Evolutionary conservation across 148 eudicot species (phyloP).

Genomic region (Silene conica): DNA sequence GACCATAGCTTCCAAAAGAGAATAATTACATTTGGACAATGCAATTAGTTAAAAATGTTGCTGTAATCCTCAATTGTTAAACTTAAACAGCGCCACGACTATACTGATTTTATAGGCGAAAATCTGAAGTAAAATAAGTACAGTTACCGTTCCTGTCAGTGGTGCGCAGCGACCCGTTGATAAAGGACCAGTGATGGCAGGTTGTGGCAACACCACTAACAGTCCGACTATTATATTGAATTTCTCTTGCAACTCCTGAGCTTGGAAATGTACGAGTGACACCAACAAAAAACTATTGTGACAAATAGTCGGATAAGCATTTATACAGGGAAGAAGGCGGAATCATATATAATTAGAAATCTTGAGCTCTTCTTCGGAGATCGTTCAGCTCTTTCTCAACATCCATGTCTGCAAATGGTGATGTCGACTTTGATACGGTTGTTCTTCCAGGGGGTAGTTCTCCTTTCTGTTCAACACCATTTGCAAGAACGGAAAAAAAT

Average conservation of each 20-base stretch:
- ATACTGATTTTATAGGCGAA: no score
- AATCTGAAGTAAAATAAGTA: no score
- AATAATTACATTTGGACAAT: no score
- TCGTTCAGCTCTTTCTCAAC: constrained; percentile 82
- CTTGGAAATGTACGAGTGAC: constrained; percentile 9
- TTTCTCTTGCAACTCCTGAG: constrained; percentile 3
- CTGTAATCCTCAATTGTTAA: no score
- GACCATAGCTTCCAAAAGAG: no score
- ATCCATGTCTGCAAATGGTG: constrained; percentile 55
- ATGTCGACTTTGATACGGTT: constrained; percentile 35
- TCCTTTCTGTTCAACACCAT: constrained; percentile 51
- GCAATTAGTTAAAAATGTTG: no score
- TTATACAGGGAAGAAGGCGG: constrained; percentile 4
- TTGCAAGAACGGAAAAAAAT: background rate
- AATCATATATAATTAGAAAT: constrained; percentile 27
- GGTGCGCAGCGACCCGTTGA: no score
- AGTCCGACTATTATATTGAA: background rate
- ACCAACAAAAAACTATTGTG: constrained; percentile 10
- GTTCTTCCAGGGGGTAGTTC: constrained; percentile 95
- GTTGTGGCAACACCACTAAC: no score
- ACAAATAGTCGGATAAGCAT: constrained; percentile 2
- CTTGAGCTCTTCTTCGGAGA: constrained; percentile 63
- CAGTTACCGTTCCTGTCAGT: background rate
- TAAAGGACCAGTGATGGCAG: no score
- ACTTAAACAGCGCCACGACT: no score